A percentile compares a stretch with the other conserved stretches of the same genome.
Evolutionary conservation across 768 basidiomycete genomes (phyloP).

Genomic region (Nidularia sp.): DNA sequence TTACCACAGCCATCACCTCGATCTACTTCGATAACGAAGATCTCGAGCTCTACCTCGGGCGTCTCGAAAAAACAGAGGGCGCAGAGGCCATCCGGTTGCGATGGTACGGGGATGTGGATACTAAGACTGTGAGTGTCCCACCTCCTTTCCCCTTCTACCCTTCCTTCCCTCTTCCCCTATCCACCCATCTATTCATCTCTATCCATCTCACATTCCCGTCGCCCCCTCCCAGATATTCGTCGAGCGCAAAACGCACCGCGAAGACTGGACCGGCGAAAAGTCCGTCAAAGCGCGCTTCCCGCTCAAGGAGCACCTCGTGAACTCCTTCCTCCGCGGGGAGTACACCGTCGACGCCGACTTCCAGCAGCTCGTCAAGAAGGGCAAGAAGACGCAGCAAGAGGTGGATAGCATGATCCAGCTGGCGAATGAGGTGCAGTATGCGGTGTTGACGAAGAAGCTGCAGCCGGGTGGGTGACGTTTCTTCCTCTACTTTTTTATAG

Average conservation of each 20-base stretch:
- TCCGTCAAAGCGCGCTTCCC: conserved; percentile 96
- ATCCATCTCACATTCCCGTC: background rate
- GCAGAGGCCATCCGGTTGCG: conserved; percentile 94
- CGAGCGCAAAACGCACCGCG: conserved; percentile 88
- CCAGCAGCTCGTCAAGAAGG: conserved; percentile 78
- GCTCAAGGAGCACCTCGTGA: conserved; percentile 90
- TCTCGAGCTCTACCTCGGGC: conserved; percentile 92
- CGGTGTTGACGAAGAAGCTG: conserved; percentile 75
- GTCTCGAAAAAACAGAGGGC: conserved; percentile 97
- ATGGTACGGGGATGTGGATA: conserved; percentile 91
- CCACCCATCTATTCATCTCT: too few relatives aligned
- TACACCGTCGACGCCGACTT: conserved; percentile 94
- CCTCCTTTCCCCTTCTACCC: background rate
- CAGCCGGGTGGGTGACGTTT: conserved; percentile 59
- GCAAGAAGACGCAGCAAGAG: conserved; percentile 90
- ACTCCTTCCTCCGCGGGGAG: conserved; percentile 85
- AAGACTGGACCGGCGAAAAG: conserved; percentile 99
- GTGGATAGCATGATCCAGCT: conserved; percentile 94
- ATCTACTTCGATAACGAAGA: conserved; percentile 98
- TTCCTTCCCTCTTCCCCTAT: too few relatives aligned
- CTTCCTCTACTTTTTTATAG: background rate
- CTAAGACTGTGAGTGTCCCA: conserved; percentile 59
- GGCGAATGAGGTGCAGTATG: conserved; percentile 96
- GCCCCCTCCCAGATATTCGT: conserved; percentile 62
- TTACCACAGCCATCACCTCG: conserved; percentile 77